Evolutionary conservation across 2,329 filamentous ascomycete species (phyloP).

Genomic region (Sclerotinia sclerotiorum): DNA sequence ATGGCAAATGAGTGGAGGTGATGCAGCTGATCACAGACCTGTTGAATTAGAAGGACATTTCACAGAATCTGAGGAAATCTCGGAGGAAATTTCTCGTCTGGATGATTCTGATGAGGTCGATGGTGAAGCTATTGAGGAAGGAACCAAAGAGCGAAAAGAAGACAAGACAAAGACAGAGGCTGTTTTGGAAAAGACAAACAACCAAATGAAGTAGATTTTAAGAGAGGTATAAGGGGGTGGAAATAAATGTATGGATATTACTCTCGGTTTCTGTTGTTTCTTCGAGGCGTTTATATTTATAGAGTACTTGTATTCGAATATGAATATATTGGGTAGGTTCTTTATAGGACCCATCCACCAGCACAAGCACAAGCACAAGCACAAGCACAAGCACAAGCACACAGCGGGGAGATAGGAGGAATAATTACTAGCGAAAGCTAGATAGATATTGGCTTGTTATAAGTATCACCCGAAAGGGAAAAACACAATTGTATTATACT

Average conservation of each 20-base stretch:
- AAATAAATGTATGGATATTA: conserved; percentile 13
- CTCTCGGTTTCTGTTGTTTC: neutral
- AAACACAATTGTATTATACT: conserved; percentile 21
- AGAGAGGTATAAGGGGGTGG: neutral
- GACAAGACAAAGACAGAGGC: conserved; percentile 27
- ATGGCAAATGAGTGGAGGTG: conserved; percentile 93
- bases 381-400: neutral
- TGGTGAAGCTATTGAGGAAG: conserved; percentile 28
- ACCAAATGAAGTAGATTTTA: conserved; percentile 25
- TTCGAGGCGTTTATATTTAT: conserved; percentile 15
- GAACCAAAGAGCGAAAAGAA: conserved; percentile 26
- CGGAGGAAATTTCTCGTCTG: conserved; percentile 25
- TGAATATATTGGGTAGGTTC: neutral
- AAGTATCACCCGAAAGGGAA: neutral
- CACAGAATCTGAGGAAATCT: conserved; percentile 29
- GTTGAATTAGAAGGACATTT: conserved; percentile 35
- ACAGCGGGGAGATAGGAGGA: neutral
- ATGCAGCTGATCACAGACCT: conserved; percentile 49
- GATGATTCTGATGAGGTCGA: conserved; percentile 28
- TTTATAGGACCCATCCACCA: neutral
- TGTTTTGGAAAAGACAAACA: conserved; percentile 28
- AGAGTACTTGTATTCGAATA: conserved; percentile 14
- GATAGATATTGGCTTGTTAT: neutral
- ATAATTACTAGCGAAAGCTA: neutral
- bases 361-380: neutral